These are phyloP conservation scores for Narthecium ossifragum DNA, from an alignment of 106 monocot species.

Conservation along the genomic window DNA sequence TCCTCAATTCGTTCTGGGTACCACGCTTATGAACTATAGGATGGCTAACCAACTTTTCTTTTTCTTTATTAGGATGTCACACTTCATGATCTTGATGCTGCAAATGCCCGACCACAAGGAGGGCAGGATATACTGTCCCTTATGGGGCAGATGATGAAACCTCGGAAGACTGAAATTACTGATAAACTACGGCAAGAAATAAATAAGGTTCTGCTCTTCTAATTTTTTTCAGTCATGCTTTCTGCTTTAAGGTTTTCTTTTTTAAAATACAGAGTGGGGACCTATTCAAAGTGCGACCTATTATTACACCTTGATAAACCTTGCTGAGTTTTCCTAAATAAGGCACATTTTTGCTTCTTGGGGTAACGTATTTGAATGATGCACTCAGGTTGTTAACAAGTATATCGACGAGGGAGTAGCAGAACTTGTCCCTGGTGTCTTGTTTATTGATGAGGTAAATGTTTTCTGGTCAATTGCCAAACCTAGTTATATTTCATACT, in stretches of 20 bases:
- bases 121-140: slow-evolving; percentile 99
- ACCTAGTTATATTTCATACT: not conserved
- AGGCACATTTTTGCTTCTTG: too few species aligned
- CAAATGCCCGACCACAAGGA: slow-evolving; percentile 99
- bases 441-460: slow-evolving; percentile 95
- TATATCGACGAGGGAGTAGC: slow-evolving; percentile 98
- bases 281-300: too few species aligned
- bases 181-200: slow-evolving; percentile 97
- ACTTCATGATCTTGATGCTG: slow-evolving; percentile 96
- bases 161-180: slow-evolving; percentile 94
- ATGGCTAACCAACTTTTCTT: not conserved
- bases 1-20: not conserved
- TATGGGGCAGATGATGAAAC: slow-evolving; percentile 99
- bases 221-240: too few species aligned
- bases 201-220: slow-evolving; percentile 66
- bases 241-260: too few species aligned
- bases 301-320: too few species aligned
- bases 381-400: slow-evolving; percentile 77
- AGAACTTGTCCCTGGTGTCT: slow-evolving; percentile 96
- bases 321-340: too few species aligned
- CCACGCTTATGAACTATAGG: not conserved
- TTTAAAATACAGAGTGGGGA: too few species aligned
- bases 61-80: slow-evolving; percentile 71
- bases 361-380: not conserved
- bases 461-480: not conserved